Base-by-base conservation (phyloP, 345 rosid genomes). In the Stellera chamaejasme region DNA sequence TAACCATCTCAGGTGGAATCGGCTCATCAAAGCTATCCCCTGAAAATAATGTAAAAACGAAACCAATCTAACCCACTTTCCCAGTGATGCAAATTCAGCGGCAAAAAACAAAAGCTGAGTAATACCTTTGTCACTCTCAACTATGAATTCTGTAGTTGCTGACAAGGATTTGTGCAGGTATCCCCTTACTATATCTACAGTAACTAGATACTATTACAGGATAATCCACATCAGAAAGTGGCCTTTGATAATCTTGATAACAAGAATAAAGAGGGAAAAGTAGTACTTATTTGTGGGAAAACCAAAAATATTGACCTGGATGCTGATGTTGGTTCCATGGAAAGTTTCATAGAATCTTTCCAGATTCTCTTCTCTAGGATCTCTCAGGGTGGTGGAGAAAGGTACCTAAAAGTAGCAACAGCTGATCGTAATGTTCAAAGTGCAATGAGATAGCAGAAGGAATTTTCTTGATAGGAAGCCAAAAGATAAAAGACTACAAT, bases 281-380 rank as follows among this genome's bases (percentile, higher is more conserved):
- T 49, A 41, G 14, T 28, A 39, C 42, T 57, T 32, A 19, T 32
- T 32, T 52, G 26, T 14, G 13, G 13, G 25, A 57, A 25, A 45
- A 32, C 45, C 53, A 58, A 32, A 32, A 67, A 54, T 42, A 74
- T 72, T 72, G 48, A 91, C 98, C 86, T 91, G 98, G 61, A 88
- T 85, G 71, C 63, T 88, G 63, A 85, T 73, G 70, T 91, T 72
- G 8, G 82, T 72, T 75, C 95, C 96, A 80, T 88, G 98, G 71
- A 79, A 88, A 13, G 96, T 91, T 80, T 88, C 96, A 48, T 83
- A 83, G 54, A 85, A 85, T 60, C 71, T 80, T 58, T 79, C 95
- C 3, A 9, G 66, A 65, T 72, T 67, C 61, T 71, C 75, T 69
- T 76, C 95, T 39, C 81, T 77, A 19, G 55, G 47, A 51, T 83